Evolutionary conservation across 345 rosid genomes (phyloP).

Genomic region (Mallotus nudiflorus): DNA sequence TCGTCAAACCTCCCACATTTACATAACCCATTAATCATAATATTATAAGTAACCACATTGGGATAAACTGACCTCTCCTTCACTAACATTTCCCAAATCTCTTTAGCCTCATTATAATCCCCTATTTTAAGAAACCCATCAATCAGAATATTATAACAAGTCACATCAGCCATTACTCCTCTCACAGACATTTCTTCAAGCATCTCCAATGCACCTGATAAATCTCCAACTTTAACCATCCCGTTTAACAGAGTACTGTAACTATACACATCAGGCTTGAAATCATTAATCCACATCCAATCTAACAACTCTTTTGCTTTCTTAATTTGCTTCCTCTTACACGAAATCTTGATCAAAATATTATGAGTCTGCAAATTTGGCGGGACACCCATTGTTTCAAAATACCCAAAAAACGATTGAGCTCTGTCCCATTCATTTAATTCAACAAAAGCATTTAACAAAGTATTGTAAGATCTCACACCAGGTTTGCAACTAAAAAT

Average conservation of each 20-base stretch:
- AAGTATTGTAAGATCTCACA: conserved; percentile 60
- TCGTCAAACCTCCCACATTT: conserved; percentile 68
- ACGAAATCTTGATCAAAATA: conserved; percentile 68
- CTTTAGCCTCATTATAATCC: conserved; percentile 51
- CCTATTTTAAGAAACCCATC: conserved; percentile 62
- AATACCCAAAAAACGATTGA: conserved; percentile 49
- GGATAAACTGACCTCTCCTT: conserved; percentile 56
- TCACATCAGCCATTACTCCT: conserved; percentile 54
- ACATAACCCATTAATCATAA: conserved; percentile 81
- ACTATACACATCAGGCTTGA: conserved; percentile 58
- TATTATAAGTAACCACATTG: conserved; percentile 72
- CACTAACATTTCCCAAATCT: conserved; percentile 64
- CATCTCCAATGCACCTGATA: conserved; percentile 55
- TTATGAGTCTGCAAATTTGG: conserved; percentile 78
- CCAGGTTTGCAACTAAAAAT: conserved; percentile 77
- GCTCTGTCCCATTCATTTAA: conserved; percentile 57
- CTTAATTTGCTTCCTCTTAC: conserved; percentile 60
- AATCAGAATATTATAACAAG: conserved; percentile 72
- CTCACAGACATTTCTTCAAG: conserved; percentile 79
- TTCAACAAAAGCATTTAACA: conserved; percentile 63
- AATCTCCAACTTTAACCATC: conserved; percentile 52
- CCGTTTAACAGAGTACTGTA: conserved; percentile 60
- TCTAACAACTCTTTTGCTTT: conserved; percentile 53
- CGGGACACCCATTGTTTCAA: conserved; percentile 44
- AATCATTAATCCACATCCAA: conserved; percentile 57